Base-by-base conservation (phyloP, 257 asterid genomes). In the Solanum virginianum region DNA sequence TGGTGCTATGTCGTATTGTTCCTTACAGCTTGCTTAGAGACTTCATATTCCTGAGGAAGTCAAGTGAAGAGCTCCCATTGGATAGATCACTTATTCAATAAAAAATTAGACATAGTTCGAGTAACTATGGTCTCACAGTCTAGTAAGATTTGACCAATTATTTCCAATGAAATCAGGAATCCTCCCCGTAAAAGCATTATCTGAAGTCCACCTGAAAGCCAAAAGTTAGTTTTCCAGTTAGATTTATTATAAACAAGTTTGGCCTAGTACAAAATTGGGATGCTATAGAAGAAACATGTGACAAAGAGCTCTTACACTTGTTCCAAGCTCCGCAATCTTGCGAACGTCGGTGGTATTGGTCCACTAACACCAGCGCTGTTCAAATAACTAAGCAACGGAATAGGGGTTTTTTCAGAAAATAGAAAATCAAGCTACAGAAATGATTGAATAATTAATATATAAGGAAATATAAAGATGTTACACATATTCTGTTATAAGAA, bases 81-180 rank as follows among this genome's bases (percentile, higher is more conserved):
- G 93, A 88, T 86, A 95, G 62, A 89, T 92, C 98, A 79, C 97
- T 91, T 90, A 95, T 93, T 89, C 97, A 45, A 72, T n/a, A 11
- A 45, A 26, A 20, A 85, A 39, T 11, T 68, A 68, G 66, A 29
- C 14, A 16, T 18, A 54, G 22, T 14, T 32, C n/a, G 11, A 49
- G 49, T 7, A 22, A 29, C 54, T 79, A 71, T 83, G 77, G 82
- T 83, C 98, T 90, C 90, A 95, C 98, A 95, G 82, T 69, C 11
- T 10, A 70, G 39, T 15, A 45, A 95, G 97, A 65, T 36, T 60
- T 60, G 92, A 49, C 98, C 92, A 95, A 86, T 56, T 91, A 86
- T 56, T 91, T 86, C 97, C 97, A 10, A 95, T 90, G 88, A 95
- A 95, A 83, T 87, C 91, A 0, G 98, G 98, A 90, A 93, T 91